Percentiles rank a stretch among this genome's conserved stretches.
Evolutionary conservation across 176 grass and related monocot genomes (phyloP).

Genomic region (Triticum aestivum): DNA sequence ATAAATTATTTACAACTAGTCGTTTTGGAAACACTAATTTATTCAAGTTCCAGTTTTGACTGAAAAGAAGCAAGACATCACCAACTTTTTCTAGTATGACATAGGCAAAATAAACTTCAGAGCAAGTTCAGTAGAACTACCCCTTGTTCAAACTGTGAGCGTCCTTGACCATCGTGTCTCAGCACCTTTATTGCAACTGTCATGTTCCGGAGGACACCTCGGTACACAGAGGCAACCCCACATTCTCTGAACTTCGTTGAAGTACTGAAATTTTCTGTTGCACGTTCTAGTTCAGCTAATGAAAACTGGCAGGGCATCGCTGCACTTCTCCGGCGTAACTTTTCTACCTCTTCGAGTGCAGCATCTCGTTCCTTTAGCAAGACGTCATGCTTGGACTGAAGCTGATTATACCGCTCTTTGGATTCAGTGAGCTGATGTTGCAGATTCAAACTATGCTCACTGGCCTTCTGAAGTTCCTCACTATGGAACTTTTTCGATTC

Average conservation of each 20-base stretch:
- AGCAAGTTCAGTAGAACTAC: no score
- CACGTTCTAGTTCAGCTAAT: conserved; percentile 29
- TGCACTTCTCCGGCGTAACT: conserved; percentile 25
- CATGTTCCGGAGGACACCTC: conserved; percentile 40
- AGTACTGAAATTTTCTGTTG: conserved; percentile 38
- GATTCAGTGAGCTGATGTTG: conserved; percentile 30
- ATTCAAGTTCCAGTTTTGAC: no score
- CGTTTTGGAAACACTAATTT: no score
- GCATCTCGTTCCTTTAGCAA: conserved; percentile 35
- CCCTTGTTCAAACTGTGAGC: no score
- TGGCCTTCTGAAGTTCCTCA: conserved; percentile 15
- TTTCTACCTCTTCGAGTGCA: conserved; percentile 33
- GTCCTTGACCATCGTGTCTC: no score
- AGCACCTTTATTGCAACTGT: conserved; percentile 29
- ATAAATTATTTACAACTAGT: no score
- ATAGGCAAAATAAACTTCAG: no score
- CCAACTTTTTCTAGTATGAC: no score
- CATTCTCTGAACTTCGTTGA: conserved; percentile 37
- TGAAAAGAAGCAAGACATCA: no score
- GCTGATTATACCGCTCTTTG: conserved; percentile 22
- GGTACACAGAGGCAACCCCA: conserved; percentile 39
- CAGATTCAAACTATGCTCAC: not conserved
- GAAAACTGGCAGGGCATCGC: conserved; percentile 39
- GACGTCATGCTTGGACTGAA: conserved; percentile 31
- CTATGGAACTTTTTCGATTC: not conserved